phyloP scores from a whole-genome alignment of 2,329 filamentous ascomycete genomes.

The Fusarium caatingaense region DNA sequence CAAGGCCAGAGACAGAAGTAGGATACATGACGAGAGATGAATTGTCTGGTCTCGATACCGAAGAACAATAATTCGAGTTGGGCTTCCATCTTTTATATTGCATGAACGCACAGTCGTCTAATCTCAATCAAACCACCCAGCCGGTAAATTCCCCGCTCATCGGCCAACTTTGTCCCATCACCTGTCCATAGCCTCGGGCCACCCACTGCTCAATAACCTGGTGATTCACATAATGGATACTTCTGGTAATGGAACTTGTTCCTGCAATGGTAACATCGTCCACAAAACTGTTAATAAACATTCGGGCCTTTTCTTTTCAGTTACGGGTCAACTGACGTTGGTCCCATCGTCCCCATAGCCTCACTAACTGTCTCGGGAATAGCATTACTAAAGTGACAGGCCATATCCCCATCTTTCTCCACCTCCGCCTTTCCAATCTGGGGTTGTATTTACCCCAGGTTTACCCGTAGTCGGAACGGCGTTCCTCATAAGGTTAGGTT shows the following conservation, averaged over 20 bases:
- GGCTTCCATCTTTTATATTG: background rate
- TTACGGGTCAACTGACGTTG: slow-evolving; percentile 1
- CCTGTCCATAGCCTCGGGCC: background rate
- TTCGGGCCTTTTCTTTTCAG: slow-evolving; percentile 13
- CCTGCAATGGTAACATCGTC: background rate
- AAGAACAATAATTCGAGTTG: background rate
- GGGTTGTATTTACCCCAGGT: slow-evolving; percentile 10
- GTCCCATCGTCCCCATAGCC: background rate
- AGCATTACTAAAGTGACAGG: background rate
- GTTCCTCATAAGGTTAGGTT: too few relatives aligned
- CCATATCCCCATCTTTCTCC: slow-evolving; percentile 10
- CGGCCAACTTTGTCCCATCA: slow-evolving; percentile 3
- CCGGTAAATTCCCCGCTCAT: background rate
- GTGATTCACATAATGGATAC: background rate
- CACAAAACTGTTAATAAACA: background rate
- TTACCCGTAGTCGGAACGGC: background rate
- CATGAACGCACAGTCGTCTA: background rate
- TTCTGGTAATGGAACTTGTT: background rate
- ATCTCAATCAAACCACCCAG: background rate
- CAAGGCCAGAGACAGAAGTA: background rate
- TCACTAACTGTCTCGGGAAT: background rate
- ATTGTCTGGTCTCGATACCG: background rate
- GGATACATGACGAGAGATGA: background rate
- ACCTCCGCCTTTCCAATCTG: slow-evolving; percentile 10
- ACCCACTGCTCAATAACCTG: background rate